Evolutionary conservation across 495 filamentous ascomycete species (phyloP), one percentile per base, ranked within the genome.

Genomic region (Penicillium ucsense): DNA sequence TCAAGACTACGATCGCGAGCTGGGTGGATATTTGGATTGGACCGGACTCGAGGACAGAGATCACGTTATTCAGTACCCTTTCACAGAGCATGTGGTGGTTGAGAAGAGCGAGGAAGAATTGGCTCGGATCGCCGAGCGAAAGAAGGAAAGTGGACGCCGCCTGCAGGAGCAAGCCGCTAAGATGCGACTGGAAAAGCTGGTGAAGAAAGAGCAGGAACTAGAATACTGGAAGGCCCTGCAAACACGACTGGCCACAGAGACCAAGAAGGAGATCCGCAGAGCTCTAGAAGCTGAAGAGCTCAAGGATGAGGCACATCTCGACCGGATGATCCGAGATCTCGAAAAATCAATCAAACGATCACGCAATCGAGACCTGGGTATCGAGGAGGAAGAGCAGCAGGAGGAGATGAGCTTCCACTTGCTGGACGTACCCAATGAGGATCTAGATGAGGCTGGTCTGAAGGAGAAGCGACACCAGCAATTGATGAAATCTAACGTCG

Each of bases 101-200:
- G 86, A 94, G 60, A 98, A 98, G 61, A 88, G 81, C 8, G 85
- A 94, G 62, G 94, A 97, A 57, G 94, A 98, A 61, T 76, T 98
- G 5, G 85, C 84, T 4, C 71, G 80, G 8, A 86, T 91, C 48
- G 89, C 89, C 9, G 92, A 98, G 67, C 80, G 88, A 58, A 85
- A 91, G 57, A 91, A 91, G 57, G 92, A 97, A 65, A 89, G 87
- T 55, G 92, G 92, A 1, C 78, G 91, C 43, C 74, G 94, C 32
- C 64, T 98, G 12, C 92, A 98, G 60, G 92, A 95, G 56, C 92
- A 98, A 60, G 94, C 92, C 0, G 91, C 92, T 3, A 96, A 94
- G 62, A 94, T 95, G 85, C 79, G 92, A 11, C 67, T 98, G 4
- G 94, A 98, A 38, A 89, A 94, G 64, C 71, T 98, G 27, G 86